Conservation (phyloP, 2,329 filamentous ascomycete species). For the Meredithiella fracta region DNA sequence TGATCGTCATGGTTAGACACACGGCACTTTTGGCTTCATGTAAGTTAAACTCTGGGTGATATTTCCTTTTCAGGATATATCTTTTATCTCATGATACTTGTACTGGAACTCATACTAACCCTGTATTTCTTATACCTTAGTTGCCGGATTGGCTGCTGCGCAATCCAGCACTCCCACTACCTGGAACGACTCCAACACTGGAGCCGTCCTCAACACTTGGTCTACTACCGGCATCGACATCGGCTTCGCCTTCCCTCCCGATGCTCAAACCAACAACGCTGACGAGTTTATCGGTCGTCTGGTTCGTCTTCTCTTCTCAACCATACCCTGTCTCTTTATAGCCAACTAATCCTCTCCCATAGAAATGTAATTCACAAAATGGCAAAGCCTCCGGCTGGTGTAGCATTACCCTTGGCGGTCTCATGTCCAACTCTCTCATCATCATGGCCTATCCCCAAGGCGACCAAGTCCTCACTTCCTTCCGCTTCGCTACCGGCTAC, state of each 20-base stretch:
- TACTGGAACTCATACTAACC: not conserved
- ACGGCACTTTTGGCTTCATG: slow-evolving; percentile 3
- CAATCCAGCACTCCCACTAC: slow-evolving; percentile 7
- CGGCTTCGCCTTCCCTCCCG: slow-evolving; percentile 36
- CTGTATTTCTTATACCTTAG: slow-evolving; percentile 1
- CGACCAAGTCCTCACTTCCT: slow-evolving; percentile 37
- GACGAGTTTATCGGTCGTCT: slow-evolving; percentile 44
- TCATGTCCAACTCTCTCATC: slow-evolving; percentile 42
- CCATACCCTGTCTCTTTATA: slow-evolving; percentile 22
- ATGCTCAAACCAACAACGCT: slow-evolving; percentile 30
- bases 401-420: slow-evolving; percentile 37
- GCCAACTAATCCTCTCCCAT: slow-evolving; percentile 22
- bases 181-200: slow-evolving; percentile 8
- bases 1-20: slow-evolving; percentile 4
- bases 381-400: slow-evolving; percentile 34
- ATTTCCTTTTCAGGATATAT: not conserved
- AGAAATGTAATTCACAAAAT: slow-evolving; percentile 11
- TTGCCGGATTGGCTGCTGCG: slow-evolving; percentile 6
- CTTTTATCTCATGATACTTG: no score
- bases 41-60: not conserved
- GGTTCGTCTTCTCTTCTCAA: slow-evolving; percentile 22
- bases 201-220: slow-evolving; percentile 11
- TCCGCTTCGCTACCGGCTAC: slow-evolving; percentile 43
- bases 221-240: slow-evolving; percentile 4
- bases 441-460: slow-evolving; percentile 41